phyloP scores from a whole-genome alignment of 805 yeast genomes.

The Candida peoriensis region DNA sequence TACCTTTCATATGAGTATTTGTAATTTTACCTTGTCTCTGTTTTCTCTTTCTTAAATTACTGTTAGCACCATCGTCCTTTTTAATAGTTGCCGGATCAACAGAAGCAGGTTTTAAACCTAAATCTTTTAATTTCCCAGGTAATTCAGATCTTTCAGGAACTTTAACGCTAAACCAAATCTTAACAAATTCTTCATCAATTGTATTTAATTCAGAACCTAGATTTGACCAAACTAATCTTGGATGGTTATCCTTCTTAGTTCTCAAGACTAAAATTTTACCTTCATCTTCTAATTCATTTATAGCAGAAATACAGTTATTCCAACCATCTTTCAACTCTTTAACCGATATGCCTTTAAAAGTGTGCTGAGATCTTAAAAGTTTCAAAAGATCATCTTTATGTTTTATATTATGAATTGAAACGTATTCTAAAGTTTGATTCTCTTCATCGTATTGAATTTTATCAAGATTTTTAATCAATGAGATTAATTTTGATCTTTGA shows the following conservation, averaged over 20 bases:
- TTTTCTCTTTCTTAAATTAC: constrained; percentile 70
- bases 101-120: constrained; percentile 93
- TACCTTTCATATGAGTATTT: constrained; percentile 94
- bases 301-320: constrained; percentile 80
- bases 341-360: constrained; percentile 83
- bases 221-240: constrained; percentile 91
- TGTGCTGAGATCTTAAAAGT: constrained; percentile 71
- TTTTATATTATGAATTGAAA: constrained; percentile 83
- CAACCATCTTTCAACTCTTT: constrained; percentile 80
- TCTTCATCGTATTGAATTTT: constrained; percentile 65
- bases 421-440: constrained; percentile 70
- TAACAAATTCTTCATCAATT: constrained; percentile 77
- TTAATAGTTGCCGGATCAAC: constrained; percentile 95
- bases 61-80: constrained; percentile 49
- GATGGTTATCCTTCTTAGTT: constrained; percentile 89
- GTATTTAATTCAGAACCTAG: constrained; percentile 65
- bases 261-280: constrained; percentile 77
- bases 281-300: constrained; percentile 72
- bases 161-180: constrained; percentile 73
- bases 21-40: constrained; percentile 92
- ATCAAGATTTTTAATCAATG: constrained; percentile 69
- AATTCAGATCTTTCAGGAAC: constrained; percentile 80
- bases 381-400: constrained; percentile 71
- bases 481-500: constrained; percentile 61
- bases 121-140: constrained; percentile 69